Evolutionary conservation across 2,329 filamentous ascomycete genomes (phyloP).

Genomic region (Fusarium sp.): DNA sequence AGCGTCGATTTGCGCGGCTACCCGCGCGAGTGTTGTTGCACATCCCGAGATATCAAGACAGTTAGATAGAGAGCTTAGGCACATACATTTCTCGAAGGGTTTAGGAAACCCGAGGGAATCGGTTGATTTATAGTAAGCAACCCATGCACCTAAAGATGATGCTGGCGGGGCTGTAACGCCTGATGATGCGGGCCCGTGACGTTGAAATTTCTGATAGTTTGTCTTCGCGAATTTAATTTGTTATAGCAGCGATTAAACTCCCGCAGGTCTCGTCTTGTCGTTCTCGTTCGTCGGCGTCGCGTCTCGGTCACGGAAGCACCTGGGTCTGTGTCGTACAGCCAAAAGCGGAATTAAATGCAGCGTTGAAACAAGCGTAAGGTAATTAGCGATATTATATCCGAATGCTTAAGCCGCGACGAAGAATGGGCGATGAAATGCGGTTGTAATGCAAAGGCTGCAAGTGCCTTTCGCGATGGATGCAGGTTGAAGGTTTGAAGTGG

Average conservation of each 20-base stretch:
- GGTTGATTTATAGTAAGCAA: slow-evolving; percentile 22
- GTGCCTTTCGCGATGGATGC: slow-evolving; percentile 36
- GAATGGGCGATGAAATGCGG: slow-evolving; percentile 17
- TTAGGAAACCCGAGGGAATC: slow-evolving; percentile 33
- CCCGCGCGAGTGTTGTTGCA: background rate
- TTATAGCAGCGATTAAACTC: slow-evolving; percentile 11
- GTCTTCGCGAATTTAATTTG: background rate
- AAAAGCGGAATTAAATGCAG: slow-evolving; percentile 22
- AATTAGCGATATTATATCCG: slow-evolving; percentile 15
- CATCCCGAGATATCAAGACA: background rate
- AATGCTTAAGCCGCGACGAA: slow-evolving; percentile 11
- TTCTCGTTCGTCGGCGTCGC: slow-evolving; percentile 21
- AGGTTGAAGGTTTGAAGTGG: slow-evolving; percentile 41
- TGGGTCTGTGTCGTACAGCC: slow-evolving; percentile 2
- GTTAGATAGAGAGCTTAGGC: slow-evolving; percentile 6
- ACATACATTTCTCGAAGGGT: slow-evolving; percentile 46
- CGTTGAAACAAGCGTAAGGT: slow-evolving; percentile 11
- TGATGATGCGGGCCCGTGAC: background rate
- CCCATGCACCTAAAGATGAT: slow-evolving; percentile 41
- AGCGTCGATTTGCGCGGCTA: background rate
- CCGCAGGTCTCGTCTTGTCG: slow-evolving; percentile 28
- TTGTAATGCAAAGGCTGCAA: slow-evolving; percentile 30
- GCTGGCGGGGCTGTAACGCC: slow-evolving; percentile 4
- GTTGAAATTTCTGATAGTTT: background rate
- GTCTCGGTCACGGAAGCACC: slow-evolving; percentile 24